Conservation (phyloP, 768 basidiomycete species). For the Ephemerocybe angulata region DNA sequence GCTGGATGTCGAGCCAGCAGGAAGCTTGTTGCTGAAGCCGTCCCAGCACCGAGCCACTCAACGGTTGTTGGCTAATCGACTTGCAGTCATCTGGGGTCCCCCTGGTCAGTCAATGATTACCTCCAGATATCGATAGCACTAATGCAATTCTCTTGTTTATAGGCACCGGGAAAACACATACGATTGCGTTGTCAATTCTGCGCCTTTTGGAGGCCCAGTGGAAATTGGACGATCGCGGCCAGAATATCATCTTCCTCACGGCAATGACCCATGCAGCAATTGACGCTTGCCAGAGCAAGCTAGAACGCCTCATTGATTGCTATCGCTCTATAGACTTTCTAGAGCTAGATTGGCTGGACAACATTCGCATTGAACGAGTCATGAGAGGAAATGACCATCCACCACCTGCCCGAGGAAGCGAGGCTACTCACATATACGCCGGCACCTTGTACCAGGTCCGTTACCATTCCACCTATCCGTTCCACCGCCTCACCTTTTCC, state of each 20-base stretch:
- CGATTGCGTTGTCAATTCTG: slow-evolving; percentile 43
- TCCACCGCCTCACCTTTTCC: background rate
- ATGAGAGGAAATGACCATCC: slow-evolving; percentile 38
- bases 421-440: slow-evolving; percentile 36
- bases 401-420: slow-evolving; percentile 25
- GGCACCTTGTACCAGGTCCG: slow-evolving; percentile 48
- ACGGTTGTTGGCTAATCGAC: slow-evolving; percentile 39
- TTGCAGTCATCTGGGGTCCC: slow-evolving; percentile 51
- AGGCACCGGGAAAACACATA: slow-evolving; percentile 56
- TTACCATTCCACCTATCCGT: background rate
- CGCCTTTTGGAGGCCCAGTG: slow-evolving; percentile 42
- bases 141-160: background rate
- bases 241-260: slow-evolving; percentile 43
- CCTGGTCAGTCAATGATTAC: slow-evolving; percentile 31
- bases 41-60: slow-evolving; percentile 45
- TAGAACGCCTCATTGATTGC: slow-evolving; percentile 32
- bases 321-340: slow-evolving; percentile 35
- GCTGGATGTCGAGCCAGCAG: slow-evolving; percentile 33
- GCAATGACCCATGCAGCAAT: slow-evolving; percentile 54
- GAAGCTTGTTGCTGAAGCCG: slow-evolving; percentile 39
- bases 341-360: slow-evolving; percentile 40
- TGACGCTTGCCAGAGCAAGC: slow-evolving; percentile 42
- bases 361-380: slow-evolving; percentile 40
- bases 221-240: slow-evolving; percentile 24
- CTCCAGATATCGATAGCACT: background rate